These are phyloP conservation scores for Penicillium italicum DNA, from an alignment of 2,329 filamentous ascomycete species.

Conservation along the genomic window DNA sequence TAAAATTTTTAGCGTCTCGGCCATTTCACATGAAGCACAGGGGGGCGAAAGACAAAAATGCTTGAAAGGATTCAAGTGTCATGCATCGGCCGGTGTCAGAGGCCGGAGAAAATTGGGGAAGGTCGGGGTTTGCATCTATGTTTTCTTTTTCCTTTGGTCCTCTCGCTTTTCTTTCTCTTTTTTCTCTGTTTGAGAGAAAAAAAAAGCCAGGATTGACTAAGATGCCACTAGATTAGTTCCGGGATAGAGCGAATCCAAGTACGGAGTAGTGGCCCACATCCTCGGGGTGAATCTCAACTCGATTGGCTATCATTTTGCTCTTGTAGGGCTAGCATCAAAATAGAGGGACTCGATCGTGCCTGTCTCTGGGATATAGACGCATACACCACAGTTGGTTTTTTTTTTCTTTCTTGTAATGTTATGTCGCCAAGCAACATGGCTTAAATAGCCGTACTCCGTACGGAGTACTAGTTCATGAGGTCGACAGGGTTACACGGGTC, in stretches of 20 bases:
- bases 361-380: not conserved
- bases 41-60: not conserved
- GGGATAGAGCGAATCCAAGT: slow-evolving; percentile 17
- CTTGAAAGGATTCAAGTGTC: slow-evolving; percentile 4
- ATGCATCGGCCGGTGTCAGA: slow-evolving; percentile 3
- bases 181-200: not conserved
- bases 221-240: slow-evolving; percentile 11
- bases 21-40: slow-evolving; percentile 7
- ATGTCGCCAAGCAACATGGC: not conserved
- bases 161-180: not conserved
- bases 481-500: slow-evolving; percentile 17
- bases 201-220: slow-evolving; percentile 13
- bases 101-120: slow-evolving; percentile 7
- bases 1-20: not conserved
- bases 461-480: slow-evolving; percentile 8
- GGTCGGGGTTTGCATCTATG: not conserved
- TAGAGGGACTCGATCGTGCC: not conserved
- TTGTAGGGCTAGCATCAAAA: slow-evolving; percentile 3
- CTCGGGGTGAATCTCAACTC: slow-evolving; percentile 1
- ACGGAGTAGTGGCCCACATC: slow-evolving; percentile 21
- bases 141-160: not conserved
- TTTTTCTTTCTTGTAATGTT: not conserved
- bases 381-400: not conserved
- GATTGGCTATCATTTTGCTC: slow-evolving; percentile 7
- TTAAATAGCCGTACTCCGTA: not conserved